These are phyloP conservation scores for Leccinum aurantiacum DNA, from an alignment of 768 basidiomycete genomes.

Conservation along the genomic window DNA sequence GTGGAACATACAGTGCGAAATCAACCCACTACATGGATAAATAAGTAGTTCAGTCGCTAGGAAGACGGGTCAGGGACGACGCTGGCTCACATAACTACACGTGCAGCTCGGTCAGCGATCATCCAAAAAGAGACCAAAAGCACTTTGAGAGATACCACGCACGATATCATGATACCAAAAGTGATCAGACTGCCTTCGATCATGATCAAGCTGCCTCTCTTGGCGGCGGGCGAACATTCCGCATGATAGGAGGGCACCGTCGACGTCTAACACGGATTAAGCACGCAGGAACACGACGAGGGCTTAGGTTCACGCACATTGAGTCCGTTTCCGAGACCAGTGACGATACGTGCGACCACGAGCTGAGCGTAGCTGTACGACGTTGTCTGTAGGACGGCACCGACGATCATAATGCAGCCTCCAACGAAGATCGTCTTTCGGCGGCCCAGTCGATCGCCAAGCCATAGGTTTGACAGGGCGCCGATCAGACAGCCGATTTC, in stretches of 20 bases:
- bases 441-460: conserved; percentile 60
- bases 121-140: background rate
- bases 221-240: conserved; percentile 61
- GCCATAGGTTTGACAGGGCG: conserved; percentile 60
- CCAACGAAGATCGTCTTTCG: conserved; percentile 58
- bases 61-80: background rate
- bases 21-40: conserved; percentile 52
- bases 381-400: conserved; percentile 58
- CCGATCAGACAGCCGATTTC: conserved; percentile 67
- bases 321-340: conserved; percentile 54
- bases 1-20: conserved; percentile 50
- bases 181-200: conserved; percentile 64
- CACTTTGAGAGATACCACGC: conserved; percentile 26
- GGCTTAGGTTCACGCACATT: conserved; percentile 30
- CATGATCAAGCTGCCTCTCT: conserved; percentile 62
- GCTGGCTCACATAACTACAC: conserved; percentile 24
- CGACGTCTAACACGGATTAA: conserved; percentile 35
- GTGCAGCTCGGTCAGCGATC: background rate
- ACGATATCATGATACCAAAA: conserved; percentile 64
- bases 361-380: conserved; percentile 61
- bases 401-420: conserved; percentile 58
- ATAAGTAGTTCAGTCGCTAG: too few relatives aligned
- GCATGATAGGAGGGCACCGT: conserved; percentile 60
- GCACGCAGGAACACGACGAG: background rate
- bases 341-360: conserved; percentile 55